phyloP scores from a whole-genome alignment of 345 rosid species.

The Hibiscus trionum region DNA sequence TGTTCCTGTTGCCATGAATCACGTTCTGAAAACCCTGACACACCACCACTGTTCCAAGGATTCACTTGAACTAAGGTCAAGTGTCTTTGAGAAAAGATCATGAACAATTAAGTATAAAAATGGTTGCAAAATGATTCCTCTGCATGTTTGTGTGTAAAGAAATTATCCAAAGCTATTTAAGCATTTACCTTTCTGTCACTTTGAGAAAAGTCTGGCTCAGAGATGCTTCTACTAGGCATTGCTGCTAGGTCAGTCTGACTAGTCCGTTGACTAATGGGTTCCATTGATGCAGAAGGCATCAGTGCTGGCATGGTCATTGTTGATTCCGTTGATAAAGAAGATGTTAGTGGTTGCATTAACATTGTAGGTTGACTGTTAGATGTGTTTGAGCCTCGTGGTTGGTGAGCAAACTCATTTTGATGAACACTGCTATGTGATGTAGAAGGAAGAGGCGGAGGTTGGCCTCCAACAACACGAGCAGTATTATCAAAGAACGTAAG shows the following conservation, averaged over 20 bases:
- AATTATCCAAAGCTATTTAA: not conserved
- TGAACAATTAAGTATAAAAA: not conserved
- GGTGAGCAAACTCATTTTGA: conserved; percentile 31
- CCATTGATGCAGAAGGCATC: conserved; percentile 47
- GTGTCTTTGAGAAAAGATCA: not conserved
- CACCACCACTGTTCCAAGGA: not conserved
- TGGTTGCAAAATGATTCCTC: not conserved
- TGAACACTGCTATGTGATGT: conserved; percentile 25
- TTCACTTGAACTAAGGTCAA: not conserved
- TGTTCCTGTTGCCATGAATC: not conserved
- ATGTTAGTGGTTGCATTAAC: conserved; percentile 41
- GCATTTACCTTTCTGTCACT: conserved; percentile 47
- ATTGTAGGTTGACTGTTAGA: conserved; percentile 45
- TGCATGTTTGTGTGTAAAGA: not conserved
- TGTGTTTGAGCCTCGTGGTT: conserved; percentile 28
- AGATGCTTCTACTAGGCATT: conserved; percentile 50
- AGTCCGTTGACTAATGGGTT: conserved; percentile 36
- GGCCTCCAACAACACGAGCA: conserved; percentile 60
- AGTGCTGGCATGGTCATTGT: conserved; percentile 46
- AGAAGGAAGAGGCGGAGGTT: conserved; percentile 59
- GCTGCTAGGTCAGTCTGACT: conserved; percentile 30
- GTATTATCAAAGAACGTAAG: conserved; percentile 56
- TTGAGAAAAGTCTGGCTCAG: conserved; percentile 65
- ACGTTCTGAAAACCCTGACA: not conserved
- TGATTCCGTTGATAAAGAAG: conserved; percentile 33